Percentiles rank a stretch among this genome's conserved stretches.
Evolutionary conservation across 2,329 filamentous ascomycete species (phyloP).

Genomic region (Rutstroemia sp.): DNA sequence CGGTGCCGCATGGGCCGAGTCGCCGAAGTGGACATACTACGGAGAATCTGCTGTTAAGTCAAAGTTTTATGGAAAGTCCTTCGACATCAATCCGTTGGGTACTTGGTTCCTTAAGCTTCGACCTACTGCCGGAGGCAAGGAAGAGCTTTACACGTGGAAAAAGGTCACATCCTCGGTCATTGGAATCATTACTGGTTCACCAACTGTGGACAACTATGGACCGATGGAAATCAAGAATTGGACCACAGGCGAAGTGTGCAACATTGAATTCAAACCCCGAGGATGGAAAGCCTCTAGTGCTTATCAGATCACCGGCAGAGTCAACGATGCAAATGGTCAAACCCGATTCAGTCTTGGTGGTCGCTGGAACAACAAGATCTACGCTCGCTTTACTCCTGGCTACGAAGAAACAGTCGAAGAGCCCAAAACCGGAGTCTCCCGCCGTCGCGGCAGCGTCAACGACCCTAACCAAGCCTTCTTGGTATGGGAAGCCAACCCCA

Average conservation of each 20-base stretch:
- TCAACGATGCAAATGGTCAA: constrained; percentile 69
- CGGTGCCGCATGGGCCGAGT: constrained; percentile 87
- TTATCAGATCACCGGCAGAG: constrained; percentile 81
- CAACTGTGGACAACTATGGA: constrained; percentile 96
- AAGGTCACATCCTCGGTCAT: constrained; percentile 98
- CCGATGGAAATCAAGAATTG: constrained; percentile 96
- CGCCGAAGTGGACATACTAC: constrained; percentile 93
- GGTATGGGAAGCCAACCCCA: constrained; percentile 82
- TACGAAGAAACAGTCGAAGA: constrained; percentile 70
- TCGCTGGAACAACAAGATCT: constrained; percentile 95
- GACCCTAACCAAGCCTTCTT: constrained; percentile 74
- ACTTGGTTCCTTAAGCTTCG: constrained; percentile 93
- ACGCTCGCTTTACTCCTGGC: constrained; percentile 85
- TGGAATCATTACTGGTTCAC: constrained; percentile 94
- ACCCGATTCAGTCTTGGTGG: constrained; percentile 87
- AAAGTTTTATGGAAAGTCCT: constrained; percentile 96
- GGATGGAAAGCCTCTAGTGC: constrained; percentile 94
- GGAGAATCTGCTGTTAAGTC: constrained; percentile 93
- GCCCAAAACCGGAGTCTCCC: constrained; percentile 34
- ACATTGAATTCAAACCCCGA: constrained; percentile 86
- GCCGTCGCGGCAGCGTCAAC: constrained; percentile 43
- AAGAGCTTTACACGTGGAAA: constrained; percentile 96
- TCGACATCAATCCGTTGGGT: constrained; percentile 91
- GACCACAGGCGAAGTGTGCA: constrained; percentile 86
- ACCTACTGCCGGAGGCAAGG: constrained; percentile 64